These are phyloP conservation scores for Asterionellopsis glacialis DNA, from an alignment of 108 stramenopile genomes.

Conservation along the genomic window DNA sequence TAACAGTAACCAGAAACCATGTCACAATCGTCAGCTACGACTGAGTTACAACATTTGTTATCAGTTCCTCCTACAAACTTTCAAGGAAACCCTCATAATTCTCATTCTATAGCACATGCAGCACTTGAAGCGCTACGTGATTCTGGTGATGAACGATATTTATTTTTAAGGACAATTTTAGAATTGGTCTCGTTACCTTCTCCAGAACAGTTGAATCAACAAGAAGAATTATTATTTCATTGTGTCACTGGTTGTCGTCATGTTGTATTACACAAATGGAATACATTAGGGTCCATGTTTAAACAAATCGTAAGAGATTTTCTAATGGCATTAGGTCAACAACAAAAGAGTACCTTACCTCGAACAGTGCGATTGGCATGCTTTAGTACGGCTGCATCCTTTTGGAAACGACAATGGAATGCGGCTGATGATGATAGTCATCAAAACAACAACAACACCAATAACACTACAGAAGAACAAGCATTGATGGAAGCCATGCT, in stretches of 20 bases:
- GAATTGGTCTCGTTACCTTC: slow-evolving; percentile 24
- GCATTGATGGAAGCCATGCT: slow-evolving; percentile 15
- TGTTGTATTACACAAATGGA: slow-evolving; percentile 58
- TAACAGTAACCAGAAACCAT: neutral
- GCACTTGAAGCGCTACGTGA: slow-evolving; percentile 66
- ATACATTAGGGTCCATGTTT: slow-evolving; percentile 25
- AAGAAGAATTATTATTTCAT: slow-evolving; percentile 75
- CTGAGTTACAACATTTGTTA: slow-evolving; percentile 50
- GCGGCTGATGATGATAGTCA: slow-evolving; percentile 4
- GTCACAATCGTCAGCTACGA: slow-evolving; percentile 16
- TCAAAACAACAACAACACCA: slow-evolving; percentile 3
- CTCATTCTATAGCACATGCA: slow-evolving; percentile 45
- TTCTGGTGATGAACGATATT: slow-evolving; percentile 55
- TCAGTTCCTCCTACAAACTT: slow-evolving; percentile 41
- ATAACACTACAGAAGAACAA: slow-evolving; percentile 28
- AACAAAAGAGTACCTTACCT: slow-evolving; percentile 7
- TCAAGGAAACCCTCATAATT: slow-evolving; percentile 9
- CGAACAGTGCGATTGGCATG: slow-evolving; percentile 55
- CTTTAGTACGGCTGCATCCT: slow-evolving; percentile 50
- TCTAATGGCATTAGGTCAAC: slow-evolving; percentile 47
- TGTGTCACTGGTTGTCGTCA: slow-evolving; percentile 73
- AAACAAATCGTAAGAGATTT: slow-evolving; percentile 45
- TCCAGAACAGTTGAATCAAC: slow-evolving; percentile 12
- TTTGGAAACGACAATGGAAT: slow-evolving; percentile 77
- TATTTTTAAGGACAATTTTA: slow-evolving; percentile 64